Conservation (phyloP, 179 eudicot genomes). For the Beta corolliflora region DNA sequence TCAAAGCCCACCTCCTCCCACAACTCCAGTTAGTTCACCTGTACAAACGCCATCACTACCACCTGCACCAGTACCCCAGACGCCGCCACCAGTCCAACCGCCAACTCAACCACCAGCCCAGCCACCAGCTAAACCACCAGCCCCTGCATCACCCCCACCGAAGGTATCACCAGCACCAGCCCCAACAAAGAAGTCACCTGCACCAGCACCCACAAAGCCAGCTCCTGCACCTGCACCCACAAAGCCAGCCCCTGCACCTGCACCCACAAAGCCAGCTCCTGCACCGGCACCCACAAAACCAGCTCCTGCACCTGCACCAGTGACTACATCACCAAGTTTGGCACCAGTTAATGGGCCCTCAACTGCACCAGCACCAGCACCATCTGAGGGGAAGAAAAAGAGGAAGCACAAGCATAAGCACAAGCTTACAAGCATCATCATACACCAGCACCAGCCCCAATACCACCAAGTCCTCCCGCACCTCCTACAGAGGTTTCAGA, state of each 20-base stretch:
- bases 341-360: constrained; percentile 41
- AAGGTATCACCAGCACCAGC: constrained; percentile 11
- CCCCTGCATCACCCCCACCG: constrained; percentile 24
- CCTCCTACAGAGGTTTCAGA: constrained; percentile 54
- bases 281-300: constrained; percentile 25
- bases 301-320: constrained; percentile 31
- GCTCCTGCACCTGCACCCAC: too few species aligned
- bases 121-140: neutral
- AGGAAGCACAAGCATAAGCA: constrained; percentile 61
- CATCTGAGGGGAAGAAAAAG: constrained; percentile 50
- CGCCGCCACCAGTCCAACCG: constrained; percentile 34
- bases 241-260: too few species aligned
- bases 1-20: constrained; percentile 20
- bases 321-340: constrained; percentile 29
- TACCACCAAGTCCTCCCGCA: constrained; percentile 70
- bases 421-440: constrained; percentile 62
- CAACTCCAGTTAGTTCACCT: constrained; percentile 22
- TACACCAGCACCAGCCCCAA: constrained; percentile 81
- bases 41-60: constrained; percentile 19
- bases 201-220: constrained; percentile 17
- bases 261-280: constrained; percentile 31
- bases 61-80: constrained; percentile 16
- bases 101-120: constrained; percentile 28
- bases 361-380: constrained; percentile 55
- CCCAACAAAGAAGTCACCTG: constrained; percentile 37